phyloP scores from a whole-genome alignment of 352 stramenopile species.

The Phytophthora kernoviae region DNA sequence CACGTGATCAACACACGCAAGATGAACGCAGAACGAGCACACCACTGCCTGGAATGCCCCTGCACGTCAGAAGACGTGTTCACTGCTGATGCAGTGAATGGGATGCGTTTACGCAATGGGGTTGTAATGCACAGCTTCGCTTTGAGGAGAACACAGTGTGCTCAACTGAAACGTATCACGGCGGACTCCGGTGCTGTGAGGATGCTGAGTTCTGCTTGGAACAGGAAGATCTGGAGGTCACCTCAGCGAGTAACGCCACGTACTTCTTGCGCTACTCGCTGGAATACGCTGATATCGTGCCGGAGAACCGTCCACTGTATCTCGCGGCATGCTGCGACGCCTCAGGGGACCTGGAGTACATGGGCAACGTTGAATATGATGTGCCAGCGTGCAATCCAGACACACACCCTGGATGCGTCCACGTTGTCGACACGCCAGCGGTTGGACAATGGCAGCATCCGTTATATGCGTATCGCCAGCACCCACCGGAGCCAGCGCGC shows the following conservation, averaged over 20 bases:
- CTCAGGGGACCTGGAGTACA: conserved; percentile 55
- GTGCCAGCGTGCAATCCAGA: conserved; percentile 66
- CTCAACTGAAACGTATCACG: conserved; percentile 59
- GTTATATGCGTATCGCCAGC: conserved; percentile 26
- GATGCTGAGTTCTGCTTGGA: conserved; percentile 75
- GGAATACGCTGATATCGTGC: conserved; percentile 63
- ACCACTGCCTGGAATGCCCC: conserved; percentile 78
- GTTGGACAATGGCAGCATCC: conserved; percentile 46
- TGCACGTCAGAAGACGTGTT: conserved; percentile 74
- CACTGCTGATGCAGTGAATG: conserved; percentile 58
- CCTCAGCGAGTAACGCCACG: conserved; percentile 26
- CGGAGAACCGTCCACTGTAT: conserved; percentile 67
- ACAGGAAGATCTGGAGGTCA: conserved; percentile 42
- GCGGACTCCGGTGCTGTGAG: conserved; percentile 79
- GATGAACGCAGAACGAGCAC: conserved; percentile 44
- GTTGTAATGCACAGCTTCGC: conserved; percentile 70
- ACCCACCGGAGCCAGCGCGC: conserved; percentile 30
- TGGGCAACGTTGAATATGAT: conserved; percentile 84
- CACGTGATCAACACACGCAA: conserved; percentile 85
- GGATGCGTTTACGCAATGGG: conserved; percentile 39
- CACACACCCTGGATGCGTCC: conserved; percentile 73
- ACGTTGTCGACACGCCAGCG: conserved; percentile 74
- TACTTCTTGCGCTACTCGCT: conserved; percentile 84
- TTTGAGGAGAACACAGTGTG: conserved; percentile 80
- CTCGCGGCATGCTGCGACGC: conserved; percentile 76